A percentile compares a stretch with the other conserved stretches of the same genome.
Conservation (phyloP, 2,329 filamentous ascomycete species). For the Cercospora citrullina region DNA sequence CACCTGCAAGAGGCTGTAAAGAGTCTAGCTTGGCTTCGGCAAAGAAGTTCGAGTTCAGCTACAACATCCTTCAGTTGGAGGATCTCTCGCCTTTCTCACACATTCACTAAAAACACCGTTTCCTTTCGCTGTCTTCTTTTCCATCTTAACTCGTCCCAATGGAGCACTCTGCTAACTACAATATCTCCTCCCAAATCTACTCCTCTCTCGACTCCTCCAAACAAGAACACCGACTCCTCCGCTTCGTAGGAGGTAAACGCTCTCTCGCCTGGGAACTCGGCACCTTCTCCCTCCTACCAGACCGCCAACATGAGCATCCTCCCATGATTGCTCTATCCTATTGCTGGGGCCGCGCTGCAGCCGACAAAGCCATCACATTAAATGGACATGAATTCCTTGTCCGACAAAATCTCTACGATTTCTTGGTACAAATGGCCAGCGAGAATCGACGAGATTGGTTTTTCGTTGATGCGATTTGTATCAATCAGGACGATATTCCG, state of each 20-base stretch:
- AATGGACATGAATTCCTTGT: slow-evolving; percentile 12
- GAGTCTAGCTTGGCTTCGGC: slow-evolving; percentile 2
- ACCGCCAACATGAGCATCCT: slow-evolving; percentile 14
- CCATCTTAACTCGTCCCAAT: neutral
- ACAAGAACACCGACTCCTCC: slow-evolving; percentile 5
- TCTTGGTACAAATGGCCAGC: slow-evolving; percentile 8
- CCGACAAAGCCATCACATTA: slow-evolving; percentile 6
- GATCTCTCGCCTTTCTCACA: neutral
- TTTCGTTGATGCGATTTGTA: slow-evolving; percentile 24
- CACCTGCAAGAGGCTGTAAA: slow-evolving; percentile 3
- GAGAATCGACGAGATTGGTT: slow-evolving; percentile 15
- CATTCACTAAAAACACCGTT: neutral
- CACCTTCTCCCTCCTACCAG: slow-evolving; percentile 1
- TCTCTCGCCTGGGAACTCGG: slow-evolving; percentile 15
- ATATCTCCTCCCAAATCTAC: slow-evolving; percentile 1
- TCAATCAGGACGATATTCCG: slow-evolving; percentile 23
- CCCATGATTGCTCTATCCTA: slow-evolving; percentile 20
- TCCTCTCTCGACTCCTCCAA: neutral
- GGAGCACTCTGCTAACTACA: slow-evolving; percentile 8
- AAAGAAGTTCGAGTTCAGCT: neutral
- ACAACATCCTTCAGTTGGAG: neutral
- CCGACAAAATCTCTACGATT: slow-evolving; percentile 13
- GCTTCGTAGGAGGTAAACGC: slow-evolving; percentile 7
- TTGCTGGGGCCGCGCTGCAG: slow-evolving; percentile 10
- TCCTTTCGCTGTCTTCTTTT: neutral